phyloP scores from a whole-genome alignment of 345 rosid genomes.

The Sisymbrium altissimum region DNA sequence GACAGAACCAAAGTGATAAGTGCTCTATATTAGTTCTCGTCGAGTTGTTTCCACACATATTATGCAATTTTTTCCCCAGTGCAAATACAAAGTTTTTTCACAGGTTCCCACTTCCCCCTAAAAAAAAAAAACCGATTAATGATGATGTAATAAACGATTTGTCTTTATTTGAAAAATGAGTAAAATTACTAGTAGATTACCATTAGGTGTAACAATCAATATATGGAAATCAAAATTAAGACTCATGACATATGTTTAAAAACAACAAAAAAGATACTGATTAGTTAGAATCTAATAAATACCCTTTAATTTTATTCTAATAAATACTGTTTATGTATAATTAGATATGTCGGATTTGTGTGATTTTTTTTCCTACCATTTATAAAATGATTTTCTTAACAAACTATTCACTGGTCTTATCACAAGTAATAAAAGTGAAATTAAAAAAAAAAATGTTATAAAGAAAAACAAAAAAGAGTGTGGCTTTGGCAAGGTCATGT shows the following conservation, averaged over 20 bases:
- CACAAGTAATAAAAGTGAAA: background rate
- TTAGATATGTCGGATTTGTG: background rate
- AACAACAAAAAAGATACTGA: background rate
- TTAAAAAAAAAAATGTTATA: background rate
- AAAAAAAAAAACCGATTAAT: too few species aligned
- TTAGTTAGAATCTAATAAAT: background rate
- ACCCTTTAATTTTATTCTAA: background rate
- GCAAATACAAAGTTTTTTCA: too few species aligned
- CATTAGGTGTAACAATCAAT: background rate
- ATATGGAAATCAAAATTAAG: background rate
- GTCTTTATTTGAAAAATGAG: background rate
- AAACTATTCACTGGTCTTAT: too few species aligned
- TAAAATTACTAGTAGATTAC: background rate
- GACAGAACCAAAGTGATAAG: background rate
- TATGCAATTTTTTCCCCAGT: background rate
- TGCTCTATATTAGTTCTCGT: background rate
- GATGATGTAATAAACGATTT: too few species aligned
- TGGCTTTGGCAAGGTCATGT: conserved; percentile 30
- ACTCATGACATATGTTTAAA: background rate
- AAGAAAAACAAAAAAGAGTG: background rate
- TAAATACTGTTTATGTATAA: background rate
- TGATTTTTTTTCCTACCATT: background rate
- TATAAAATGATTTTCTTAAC: background rate
- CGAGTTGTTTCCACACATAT: background rate
- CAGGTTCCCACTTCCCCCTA: too few species aligned